A percentile compares a stretch with the other conserved stretches of the same genome.
Conservation (phyloP, 1,139 yeast genomes). For the Maudiozyma humilis region DNA sequence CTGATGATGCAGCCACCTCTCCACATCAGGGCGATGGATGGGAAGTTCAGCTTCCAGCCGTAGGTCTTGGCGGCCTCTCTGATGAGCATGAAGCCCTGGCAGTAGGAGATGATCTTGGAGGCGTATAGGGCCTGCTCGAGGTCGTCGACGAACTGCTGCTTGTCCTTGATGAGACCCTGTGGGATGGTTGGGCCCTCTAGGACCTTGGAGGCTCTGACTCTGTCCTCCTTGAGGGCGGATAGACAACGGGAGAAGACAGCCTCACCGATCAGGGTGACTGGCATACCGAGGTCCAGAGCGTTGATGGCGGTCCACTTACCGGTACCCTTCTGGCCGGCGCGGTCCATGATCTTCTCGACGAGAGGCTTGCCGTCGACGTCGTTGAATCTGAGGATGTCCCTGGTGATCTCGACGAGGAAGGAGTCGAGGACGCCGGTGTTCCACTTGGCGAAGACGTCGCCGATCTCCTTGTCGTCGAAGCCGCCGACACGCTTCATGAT, state of each 20-base stretch:
- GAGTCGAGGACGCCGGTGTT: constrained; percentile 97
- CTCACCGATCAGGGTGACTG: constrained; percentile 96
- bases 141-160: constrained; percentile 76
- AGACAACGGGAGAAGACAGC: constrained; percentile 96
- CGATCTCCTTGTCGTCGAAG: constrained; percentile 83
- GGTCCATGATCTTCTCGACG: constrained; percentile 91
- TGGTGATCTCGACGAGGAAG: constrained; percentile 92
- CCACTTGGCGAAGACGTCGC: constrained; percentile 88
- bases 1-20: constrained; percentile 99
- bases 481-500: constrained; percentile 91
- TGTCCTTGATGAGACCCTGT: constrained; percentile 59
- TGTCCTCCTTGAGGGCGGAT: constrained; percentile 85
- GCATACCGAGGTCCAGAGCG: constrained; percentile 96
- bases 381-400: constrained; percentile 84
- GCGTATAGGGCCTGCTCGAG: constrained; percentile 98
- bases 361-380: constrained; percentile 85
- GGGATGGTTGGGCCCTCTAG: constrained; percentile 70
- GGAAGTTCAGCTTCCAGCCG: constrained; percentile 95
- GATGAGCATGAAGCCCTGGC: constrained; percentile 99
- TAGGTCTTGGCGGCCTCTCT: constrained; percentile 97
- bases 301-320: constrained; percentile 99
- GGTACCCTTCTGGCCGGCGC: constrained; percentile 99
- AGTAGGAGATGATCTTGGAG: constrained; percentile 95
- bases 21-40: constrained; percentile 99
- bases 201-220: constrained; percentile 72